A percentile compares a stretch with the other conserved stretches of the same genome.
These are phyloP conservation scores for Mortierella sp. DNA, from an alignment of 371 early-diverging fungal genomes.

Conservation along the genomic window DNA sequence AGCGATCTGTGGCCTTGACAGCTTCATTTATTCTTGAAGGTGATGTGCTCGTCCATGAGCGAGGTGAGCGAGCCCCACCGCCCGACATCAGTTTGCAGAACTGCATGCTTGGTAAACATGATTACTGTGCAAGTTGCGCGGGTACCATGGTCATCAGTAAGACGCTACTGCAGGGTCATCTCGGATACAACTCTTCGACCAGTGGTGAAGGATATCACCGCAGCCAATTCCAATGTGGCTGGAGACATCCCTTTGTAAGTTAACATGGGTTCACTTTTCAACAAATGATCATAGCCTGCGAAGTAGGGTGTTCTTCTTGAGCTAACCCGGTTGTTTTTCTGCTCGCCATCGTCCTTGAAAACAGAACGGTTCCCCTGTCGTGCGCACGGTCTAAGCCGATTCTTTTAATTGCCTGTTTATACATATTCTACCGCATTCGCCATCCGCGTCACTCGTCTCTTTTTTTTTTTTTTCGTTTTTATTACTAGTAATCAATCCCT, in stretches of 20 bases:
- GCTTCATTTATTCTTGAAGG: conserved; percentile 57
- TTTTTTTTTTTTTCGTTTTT: neutral
- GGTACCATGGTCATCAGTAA: conserved; percentile 63
- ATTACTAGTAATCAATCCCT: neutral
- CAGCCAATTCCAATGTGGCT: conserved; percentile 72
- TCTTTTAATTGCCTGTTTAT: neutral
- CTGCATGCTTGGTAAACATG: conserved; percentile 63
- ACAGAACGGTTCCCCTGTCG: conserved; percentile 45
- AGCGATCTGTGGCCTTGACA: conserved; percentile 58
- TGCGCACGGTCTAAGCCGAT: conserved; percentile 33
- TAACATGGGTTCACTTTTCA: conserved; percentile 53
- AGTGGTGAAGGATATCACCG: conserved; percentile 68
- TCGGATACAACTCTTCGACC: conserved; percentile 72
- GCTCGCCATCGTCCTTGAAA: no score
- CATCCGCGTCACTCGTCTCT: neutral
- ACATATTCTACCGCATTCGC: neutral
- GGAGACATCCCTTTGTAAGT: conserved; percentile 77
- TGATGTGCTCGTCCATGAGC: conserved; percentile 26
- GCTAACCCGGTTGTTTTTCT: neutral
- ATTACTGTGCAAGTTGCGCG: conserved; percentile 57
- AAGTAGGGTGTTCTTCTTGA: neutral
- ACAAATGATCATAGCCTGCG: no score
- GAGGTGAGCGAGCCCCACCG: conserved; percentile 35
- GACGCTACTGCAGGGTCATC: conserved; percentile 67
- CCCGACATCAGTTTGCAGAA: conserved; percentile 70